Conservation (phyloP, 352 stramenopile genomes). For the Phytophthora cryptogea region DNA sequence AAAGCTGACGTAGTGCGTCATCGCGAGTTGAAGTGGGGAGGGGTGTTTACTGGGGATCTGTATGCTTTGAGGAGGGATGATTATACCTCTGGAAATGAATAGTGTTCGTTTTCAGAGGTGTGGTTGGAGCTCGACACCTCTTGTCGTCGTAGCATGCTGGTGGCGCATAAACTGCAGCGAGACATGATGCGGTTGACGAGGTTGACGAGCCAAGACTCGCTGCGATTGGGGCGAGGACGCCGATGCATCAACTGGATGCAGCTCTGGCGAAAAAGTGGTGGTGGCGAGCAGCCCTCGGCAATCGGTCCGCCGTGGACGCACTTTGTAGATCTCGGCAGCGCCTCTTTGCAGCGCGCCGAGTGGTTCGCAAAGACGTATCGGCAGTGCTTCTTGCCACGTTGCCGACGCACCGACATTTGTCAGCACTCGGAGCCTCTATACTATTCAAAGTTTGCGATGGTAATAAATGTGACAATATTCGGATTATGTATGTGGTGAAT, state of each 20-base stretch:
- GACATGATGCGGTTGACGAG: slow-evolving; percentile 13
- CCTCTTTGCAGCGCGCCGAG: slow-evolving; percentile 23
- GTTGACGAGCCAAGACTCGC: slow-evolving; percentile 11
- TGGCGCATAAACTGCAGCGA: slow-evolving; percentile 24
- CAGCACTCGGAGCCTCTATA: background rate
- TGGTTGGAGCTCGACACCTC: background rate
- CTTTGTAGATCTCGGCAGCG: slow-evolving; percentile 18
- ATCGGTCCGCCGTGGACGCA: slow-evolving; percentile 28
- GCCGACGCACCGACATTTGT: background rate
- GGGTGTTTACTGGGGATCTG: slow-evolving; percentile 20
- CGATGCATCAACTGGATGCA: slow-evolving; percentile 2
- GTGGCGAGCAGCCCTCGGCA: slow-evolving; percentile 21
- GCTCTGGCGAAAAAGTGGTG: slow-evolving; percentile 22
- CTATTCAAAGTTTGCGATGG: background rate
- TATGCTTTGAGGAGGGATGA: slow-evolving; percentile 7
- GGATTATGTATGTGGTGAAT: no score
- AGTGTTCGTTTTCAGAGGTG: no score
- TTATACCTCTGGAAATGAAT: background rate
- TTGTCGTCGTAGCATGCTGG: background rate
- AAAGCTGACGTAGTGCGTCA: slow-evolving; percentile 13
- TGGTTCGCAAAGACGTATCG: slow-evolving; percentile 22
- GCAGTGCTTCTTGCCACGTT: background rate
- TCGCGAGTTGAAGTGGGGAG: slow-evolving; percentile 16
- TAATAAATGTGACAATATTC: no score
- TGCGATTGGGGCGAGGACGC: background rate